Conservation (phyloP, 805 yeast species). For the Kregervanrija fluxuum region DNA sequence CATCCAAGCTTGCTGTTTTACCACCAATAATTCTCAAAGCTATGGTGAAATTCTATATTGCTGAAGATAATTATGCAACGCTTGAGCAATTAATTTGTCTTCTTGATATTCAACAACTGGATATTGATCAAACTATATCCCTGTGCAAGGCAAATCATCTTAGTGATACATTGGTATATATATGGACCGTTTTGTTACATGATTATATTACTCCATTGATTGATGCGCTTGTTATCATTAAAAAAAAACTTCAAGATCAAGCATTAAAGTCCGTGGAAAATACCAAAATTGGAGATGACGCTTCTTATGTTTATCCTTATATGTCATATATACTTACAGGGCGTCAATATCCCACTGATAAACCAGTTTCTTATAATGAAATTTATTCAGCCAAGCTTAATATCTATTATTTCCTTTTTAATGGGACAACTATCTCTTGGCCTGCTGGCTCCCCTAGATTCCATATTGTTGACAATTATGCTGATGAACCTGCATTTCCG, state of each 20-base stretch:
- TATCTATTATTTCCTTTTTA: constrained; percentile 52
- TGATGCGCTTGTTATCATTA: constrained; percentile 42
- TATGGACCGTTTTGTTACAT: constrained; percentile 61
- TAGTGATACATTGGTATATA: constrained; percentile 55
- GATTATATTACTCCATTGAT: constrained; percentile 70
- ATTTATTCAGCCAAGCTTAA: constrained; percentile 39
- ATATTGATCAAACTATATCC: constrained; percentile 66
- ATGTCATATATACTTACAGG: constrained; percentile 68
- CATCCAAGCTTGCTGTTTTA: constrained; percentile 37
- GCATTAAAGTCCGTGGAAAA: constrained; percentile 10
- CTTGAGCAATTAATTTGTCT: constrained; percentile 66
- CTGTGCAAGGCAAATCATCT: constrained; percentile 52
- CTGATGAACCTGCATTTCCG: constrained; percentile 55
- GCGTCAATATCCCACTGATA: constrained; percentile 71
- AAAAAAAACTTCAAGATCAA: constrained; percentile 9
- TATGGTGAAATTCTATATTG: constrained; percentile 47
- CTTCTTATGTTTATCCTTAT: constrained; percentile 45
- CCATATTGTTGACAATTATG: constrained; percentile 26
- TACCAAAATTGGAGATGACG: constrained; percentile 9
- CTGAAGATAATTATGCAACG: constrained; percentile 33
- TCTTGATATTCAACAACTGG: constrained; percentile 60
- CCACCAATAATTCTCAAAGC: constrained; percentile 60
- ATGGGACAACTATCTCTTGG: constrained; percentile 44
- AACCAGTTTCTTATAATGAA: constrained; percentile 30
- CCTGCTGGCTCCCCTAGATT: constrained; percentile 32